Conservation (phyloP, 2,329 filamentous ascomycete species). For the Fusarium praegraminearum region DNA sequence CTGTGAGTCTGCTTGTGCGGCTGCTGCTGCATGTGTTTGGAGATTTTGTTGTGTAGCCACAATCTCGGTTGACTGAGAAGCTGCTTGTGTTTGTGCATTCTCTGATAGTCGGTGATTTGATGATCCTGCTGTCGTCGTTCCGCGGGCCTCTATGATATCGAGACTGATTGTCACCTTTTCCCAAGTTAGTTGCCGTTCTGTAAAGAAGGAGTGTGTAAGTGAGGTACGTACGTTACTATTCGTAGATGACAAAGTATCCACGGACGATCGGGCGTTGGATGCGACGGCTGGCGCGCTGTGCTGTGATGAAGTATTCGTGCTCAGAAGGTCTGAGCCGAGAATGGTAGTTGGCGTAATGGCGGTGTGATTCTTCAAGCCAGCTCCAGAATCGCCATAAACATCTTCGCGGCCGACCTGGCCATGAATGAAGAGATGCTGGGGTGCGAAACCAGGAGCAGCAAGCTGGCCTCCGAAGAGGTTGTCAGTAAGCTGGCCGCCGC, state of each 20-base stretch:
- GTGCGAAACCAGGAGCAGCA: not conserved
- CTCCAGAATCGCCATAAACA: conserved; percentile 38
- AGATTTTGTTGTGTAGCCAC: not conserved
- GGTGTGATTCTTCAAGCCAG: conserved; percentile 18
- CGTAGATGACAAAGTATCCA: conserved; percentile 5
- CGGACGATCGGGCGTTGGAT: conserved; percentile 10
- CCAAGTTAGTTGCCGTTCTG: conserved; percentile 37
- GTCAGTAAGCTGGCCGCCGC: not conserved
- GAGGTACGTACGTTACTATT: conserved; percentile 37
- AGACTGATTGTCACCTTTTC: conserved; percentile 41
- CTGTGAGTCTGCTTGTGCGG: not conserved
- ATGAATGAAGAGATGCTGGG: conserved; percentile 18
- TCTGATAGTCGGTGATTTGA: conserved; percentile 11
- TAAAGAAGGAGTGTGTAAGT: not conserved
- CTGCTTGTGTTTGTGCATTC: not conserved
- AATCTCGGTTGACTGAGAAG: not conserved
- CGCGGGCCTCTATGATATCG: conserved; percentile 6
- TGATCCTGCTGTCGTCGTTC: conserved; percentile 11
- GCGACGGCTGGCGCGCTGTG: not conserved
- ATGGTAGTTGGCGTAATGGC: conserved; percentile 16
- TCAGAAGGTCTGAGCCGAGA: conserved; percentile 12
- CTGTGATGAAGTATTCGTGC: not conserved
- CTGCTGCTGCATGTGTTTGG: not conserved
- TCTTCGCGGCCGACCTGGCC: conserved; percentile 20
- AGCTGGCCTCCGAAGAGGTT: conserved; percentile 15